Conservation (phyloP, 305 asterid species). For the Fraxinus sp. region DNA sequence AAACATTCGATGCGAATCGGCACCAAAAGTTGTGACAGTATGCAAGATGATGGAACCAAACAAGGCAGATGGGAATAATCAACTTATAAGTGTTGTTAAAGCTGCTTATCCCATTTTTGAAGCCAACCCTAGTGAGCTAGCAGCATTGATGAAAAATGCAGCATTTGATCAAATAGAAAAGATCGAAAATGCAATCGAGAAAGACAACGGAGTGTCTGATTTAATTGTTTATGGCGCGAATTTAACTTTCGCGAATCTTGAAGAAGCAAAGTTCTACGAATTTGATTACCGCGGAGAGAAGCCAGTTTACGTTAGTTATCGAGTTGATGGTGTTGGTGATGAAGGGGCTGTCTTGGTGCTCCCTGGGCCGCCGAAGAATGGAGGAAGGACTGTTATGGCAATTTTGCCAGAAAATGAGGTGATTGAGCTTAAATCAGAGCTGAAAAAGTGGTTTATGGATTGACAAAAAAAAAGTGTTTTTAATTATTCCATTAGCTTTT, state of each 20-base stretch:
- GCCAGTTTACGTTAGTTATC: conserved; percentile 41
- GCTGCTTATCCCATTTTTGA: conserved; percentile 36
- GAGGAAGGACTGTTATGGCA: conserved; percentile 41
- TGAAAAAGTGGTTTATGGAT: conserved; percentile 44
- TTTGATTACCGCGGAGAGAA: conserved; percentile 43
- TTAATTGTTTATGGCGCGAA: conserved; percentile 64
- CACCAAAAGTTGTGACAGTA: conserved; percentile 55
- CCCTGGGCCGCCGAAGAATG: conserved; percentile 28
- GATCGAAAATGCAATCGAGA: conserved; percentile 53
- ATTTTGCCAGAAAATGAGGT: conserved; percentile 59
- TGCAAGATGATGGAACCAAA: conserved; percentile 33
- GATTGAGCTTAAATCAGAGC: conserved; percentile 42
- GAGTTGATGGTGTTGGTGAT: conserved; percentile 62
- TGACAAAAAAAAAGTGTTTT: background rate
- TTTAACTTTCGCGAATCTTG: conserved; percentile 56
- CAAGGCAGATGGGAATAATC: conserved; percentile 29
- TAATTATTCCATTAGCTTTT: background rate
- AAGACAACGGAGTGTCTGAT: conserved; percentile 49
- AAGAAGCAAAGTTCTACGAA: conserved; percentile 42
- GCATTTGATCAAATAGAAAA: conserved; percentile 38
- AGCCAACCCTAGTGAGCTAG: conserved; percentile 46
- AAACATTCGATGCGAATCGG: conserved; percentile 34
- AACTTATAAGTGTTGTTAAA: conserved; percentile 46
- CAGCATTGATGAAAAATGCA: conserved; percentile 37
- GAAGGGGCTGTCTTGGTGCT: conserved; percentile 58